Percentiles rank a stretch among this genome's conserved stretches.
These are phyloP conservation scores for Dactylorhiza incarnata DNA, from an alignment of 106 monocot genomes.

Conservation along the genomic window DNA sequence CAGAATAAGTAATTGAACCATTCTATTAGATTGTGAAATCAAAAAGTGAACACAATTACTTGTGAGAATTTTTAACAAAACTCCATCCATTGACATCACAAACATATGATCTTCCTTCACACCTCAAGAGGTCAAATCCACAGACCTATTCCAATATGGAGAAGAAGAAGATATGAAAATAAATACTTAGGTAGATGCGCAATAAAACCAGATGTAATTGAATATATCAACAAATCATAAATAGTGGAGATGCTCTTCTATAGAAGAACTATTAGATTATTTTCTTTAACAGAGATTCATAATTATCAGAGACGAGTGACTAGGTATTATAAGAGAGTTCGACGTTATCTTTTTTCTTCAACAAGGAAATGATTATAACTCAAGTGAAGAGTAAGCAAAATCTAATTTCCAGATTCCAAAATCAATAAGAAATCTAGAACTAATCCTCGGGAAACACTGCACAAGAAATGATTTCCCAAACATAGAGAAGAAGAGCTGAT, in stretches of 20 bases:
- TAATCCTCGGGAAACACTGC: background rate
- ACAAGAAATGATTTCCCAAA: background rate
- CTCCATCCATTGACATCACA: constrained; percentile 99
- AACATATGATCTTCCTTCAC: constrained; percentile 95
- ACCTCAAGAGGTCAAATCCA: constrained; percentile 94
- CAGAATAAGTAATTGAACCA: background rate
- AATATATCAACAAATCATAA: background rate
- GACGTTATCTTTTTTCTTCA: background rate
- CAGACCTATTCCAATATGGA: constrained; percentile 57
- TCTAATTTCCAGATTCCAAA: background rate
- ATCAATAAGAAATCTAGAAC: background rate
- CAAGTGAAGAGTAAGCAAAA: background rate
- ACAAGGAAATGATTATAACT: background rate
- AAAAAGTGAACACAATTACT: constrained; percentile 40
- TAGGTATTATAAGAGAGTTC: background rate
- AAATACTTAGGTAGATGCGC: background rate
- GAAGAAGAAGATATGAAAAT: background rate
- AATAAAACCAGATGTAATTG: background rate
- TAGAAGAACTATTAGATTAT: background rate
- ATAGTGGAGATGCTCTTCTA: background rate
- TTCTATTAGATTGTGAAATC: background rate
- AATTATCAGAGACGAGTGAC: background rate
- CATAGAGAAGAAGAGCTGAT: background rate
- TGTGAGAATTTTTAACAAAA: constrained; percentile 99
- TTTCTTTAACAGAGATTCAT: background rate